A percentile compares a stretch with the other conserved stretches of the same genome.
Evolutionary conservation across 2,329 filamentous ascomycete genomes (phyloP).

Genomic region (Aspergillus sp.): DNA sequence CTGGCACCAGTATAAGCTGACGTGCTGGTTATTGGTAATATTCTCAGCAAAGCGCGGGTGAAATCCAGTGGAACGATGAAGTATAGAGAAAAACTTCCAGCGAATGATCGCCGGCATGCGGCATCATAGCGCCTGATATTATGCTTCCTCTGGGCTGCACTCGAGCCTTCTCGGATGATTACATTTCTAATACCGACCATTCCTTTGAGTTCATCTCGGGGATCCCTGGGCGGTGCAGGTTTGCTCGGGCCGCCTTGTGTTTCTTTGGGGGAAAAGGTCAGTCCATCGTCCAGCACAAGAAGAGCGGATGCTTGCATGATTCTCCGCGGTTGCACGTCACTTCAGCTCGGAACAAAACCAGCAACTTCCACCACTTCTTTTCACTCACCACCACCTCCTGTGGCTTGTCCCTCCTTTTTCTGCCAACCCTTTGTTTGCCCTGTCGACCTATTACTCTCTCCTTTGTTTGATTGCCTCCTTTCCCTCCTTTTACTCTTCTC

Average conservation of each 20-base stretch:
- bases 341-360: slow-evolving; percentile 1
- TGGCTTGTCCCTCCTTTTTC: slow-evolving; percentile 10
- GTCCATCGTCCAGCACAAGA: neutral
- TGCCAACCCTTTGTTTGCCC: slow-evolving; percentile 1
- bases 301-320: neutral
- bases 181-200: too few relatives aligned
- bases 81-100: too few relatives aligned
- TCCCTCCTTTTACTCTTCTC: slow-evolving; percentile 1
- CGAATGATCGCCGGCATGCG: too few relatives aligned
- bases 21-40: too few relatives aligned
- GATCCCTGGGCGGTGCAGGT: neutral
- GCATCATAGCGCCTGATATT: too few relatives aligned
- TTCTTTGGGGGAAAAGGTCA: neutral
- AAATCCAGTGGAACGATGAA: too few relatives aligned
- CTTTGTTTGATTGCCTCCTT: slow-evolving; percentile 5
- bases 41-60: too few relatives aligned
- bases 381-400: neutral
- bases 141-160: too few relatives aligned
- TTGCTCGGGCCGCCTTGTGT: neutral
- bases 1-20: too few relatives aligned
- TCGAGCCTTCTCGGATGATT: too few relatives aligned
- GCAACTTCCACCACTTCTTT: neutral
- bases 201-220: neutral
- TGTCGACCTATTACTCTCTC: neutral
- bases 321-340: slow-evolving; percentile 1